Percentiles rank a stretch among this genome's conserved stretches.
Evolutionary conservation across 129 eudicot genomes (phyloP).

Genomic region (Artemisia argyi): DNA sequence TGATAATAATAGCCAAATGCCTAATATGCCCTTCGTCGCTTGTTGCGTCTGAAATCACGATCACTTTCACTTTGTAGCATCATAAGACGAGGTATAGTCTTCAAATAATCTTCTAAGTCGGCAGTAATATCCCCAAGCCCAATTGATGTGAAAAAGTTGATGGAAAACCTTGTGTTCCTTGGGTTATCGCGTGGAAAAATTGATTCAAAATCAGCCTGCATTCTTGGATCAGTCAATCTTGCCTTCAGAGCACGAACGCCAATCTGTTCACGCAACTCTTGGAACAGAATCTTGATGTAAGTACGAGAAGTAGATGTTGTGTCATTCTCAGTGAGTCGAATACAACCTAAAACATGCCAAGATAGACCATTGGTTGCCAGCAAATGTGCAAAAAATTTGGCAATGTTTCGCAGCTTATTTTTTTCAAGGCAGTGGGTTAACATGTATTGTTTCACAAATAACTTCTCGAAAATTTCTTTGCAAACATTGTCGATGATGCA

Average conservation of each 20-base stretch:
- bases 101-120: constrained; percentile 76
- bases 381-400: no score
- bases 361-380: no score
- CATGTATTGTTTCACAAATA: no score
- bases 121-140: constrained; percentile 97
- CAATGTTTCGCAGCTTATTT: no score
- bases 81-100: constrained; percentile 91
- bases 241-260: constrained; percentile 82
- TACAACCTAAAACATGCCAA: no score
- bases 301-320: no score
- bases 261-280: constrained; percentile 93
- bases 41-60: constrained; percentile 41
- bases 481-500: no score
- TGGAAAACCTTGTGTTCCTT: constrained; percentile 78
- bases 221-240: constrained; percentile 74
- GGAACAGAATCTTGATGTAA: constrained; percentile 82
- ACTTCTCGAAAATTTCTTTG: no score
- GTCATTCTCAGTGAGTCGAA: no score
- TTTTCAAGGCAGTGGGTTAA: no score
- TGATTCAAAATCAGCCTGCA: constrained; percentile 82
- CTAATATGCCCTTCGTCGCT: constrained; percentile 29
- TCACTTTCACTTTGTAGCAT: constrained; percentile 73
- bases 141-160: constrained; percentile 89
- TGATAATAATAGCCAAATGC: no score
- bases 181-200: constrained; percentile 89